A percentile compares a stretch with the other conserved stretches of the same genome.
These are phyloP conservation scores for Herpetomonas muscarum DNA, from an alignment of 208 protist species.

Conservation along the genomic window DNA sequence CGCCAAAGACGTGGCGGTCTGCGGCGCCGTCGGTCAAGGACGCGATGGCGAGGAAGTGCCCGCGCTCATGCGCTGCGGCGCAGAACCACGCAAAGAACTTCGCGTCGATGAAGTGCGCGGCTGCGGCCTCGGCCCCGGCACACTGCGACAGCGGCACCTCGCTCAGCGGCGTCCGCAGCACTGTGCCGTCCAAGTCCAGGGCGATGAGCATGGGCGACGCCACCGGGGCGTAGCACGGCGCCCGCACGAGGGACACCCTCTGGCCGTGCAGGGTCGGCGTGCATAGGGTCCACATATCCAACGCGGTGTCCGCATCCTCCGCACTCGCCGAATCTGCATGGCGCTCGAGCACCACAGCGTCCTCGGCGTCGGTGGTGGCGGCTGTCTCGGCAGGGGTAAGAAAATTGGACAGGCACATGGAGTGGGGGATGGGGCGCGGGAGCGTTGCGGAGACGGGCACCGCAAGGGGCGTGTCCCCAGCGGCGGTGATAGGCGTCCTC, in stretches of 20 bases:
- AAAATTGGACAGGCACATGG: too few species aligned
- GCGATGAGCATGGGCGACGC: constrained; percentile 30
- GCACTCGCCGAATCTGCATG: too few species aligned
- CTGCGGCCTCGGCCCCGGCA: neutral
- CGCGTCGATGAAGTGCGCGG: constrained; percentile 26
- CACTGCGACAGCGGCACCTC: neutral
- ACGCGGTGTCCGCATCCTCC: neutral
- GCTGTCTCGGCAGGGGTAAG: too few species aligned
- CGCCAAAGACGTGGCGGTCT: constrained; percentile 11
- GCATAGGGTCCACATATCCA: constrained; percentile 16
- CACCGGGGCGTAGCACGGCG: constrained; percentile 20
- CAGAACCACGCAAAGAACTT: constrained; percentile 27
- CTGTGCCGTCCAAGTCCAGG: constrained; percentile 36
- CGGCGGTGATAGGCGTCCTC: too few species aligned
- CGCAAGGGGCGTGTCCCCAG: too few species aligned
- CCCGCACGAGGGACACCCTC: constrained; percentile 12
- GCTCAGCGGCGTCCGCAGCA: constrained; percentile 26
- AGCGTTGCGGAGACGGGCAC: too few species aligned
- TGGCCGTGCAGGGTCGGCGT: constrained; percentile 15
- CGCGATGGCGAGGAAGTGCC: constrained; percentile 33
- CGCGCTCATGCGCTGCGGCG: constrained; percentile 9
- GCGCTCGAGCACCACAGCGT: too few species aligned
- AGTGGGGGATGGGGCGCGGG: too few species aligned
- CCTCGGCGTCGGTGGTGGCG: too few species aligned
- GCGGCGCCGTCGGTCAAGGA: constrained; percentile 32